Base-by-base conservation (phyloP, 257 asterid species). In the Parsonsia alboflavescens region DNA sequence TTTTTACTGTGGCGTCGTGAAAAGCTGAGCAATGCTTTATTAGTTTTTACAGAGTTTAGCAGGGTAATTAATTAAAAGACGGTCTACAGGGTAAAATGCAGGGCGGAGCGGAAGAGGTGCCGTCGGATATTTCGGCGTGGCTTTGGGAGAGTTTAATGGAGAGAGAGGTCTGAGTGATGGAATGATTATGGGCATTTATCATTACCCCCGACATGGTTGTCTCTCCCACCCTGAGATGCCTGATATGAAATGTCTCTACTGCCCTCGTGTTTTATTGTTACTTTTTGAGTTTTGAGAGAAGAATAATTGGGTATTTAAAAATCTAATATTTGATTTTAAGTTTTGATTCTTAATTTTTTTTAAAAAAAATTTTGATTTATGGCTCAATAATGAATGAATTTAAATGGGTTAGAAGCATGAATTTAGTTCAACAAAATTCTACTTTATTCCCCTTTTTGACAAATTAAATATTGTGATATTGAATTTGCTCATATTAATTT, bases 121-220 rank as follows among this genome's bases (percentile, higher is more conserved):
- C 82, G 80, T 77, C 67, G 82, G 82, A 75, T 77, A 67, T 81
- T 67, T 24, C 80, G 82, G 83, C 81, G 81, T 17, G 66, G 74
- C 36, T 36, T 26, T 21, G 28, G 28, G 72, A 58, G 42, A 6
- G 6, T 65, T 59, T 39, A 24, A 30, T 22, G 4, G 16, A 28
- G 10, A 36, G 33, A 42, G 26, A 70, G 66, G 28, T 67, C 57
- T 76, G n/a, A n/a, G 75, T 75, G 76, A 68, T 67, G 80, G 75
- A 80, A 76, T 42, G 67, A 66, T 78, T 77, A 77, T 72, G 74
- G 50, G 72, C 46, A 46, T 75, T 46, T 50, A 75, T 56, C n/a
- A n/a, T n/a, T n/a, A n/a, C n/a, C n/a, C 54, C 79, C 56, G 80
- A 57, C 80, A 65, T 12, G 9, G 26, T 49, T 67, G 71, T 22